Evolutionary conservation across 2,329 filamentous ascomycete genomes (phyloP), one percentile per base, ranked within the genome.

Genomic region (Colletotrichum camelliae): DNA sequence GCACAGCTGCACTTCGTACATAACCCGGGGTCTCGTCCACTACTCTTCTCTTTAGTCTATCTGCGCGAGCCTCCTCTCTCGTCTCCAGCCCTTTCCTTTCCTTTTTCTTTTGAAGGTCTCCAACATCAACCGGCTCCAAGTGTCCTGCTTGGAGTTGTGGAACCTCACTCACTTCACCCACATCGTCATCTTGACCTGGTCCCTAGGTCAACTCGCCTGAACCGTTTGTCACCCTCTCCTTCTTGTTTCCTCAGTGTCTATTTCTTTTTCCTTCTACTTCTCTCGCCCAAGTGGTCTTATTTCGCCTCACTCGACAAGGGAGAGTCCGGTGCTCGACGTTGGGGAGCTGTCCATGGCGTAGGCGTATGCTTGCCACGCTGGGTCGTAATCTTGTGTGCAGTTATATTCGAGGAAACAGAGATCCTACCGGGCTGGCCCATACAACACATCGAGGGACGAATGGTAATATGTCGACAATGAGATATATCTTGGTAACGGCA

Each of bases 161-260:
- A 67, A 72, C 52, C 64, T 61, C 48, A 65, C 18, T 18, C 16
- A n/a, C 10, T 48, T 29, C 61, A 35, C 18, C 27, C 29, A 15
- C n/a, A n/a, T 55, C 39, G 18, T 58, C 16, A 15, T 58, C 21
- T 48, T 72, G 69, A 57, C 39, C 62, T 67, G 62, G 69, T 31
- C 33, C 16, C 15, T n/a, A 62, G 62, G 67, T 64, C 43, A 66
- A 64, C 31, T 18, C 37, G 29, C 33, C 10, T 39, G 37, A 65
- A 77, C 52, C 68, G 72, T 72, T 77, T 75, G 75, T 77, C 21
- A 18, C 60, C 75, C 65, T 21, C 57, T 61, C 39, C 60, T 31
- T 69, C 29, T 62, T 43, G 15, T 43, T 61, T 48, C 62, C 58
- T 29, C 10, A 31, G 12, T 13, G 13, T 55, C 39, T 52, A 21